Conservation (phyloP, 371 early-diverging fungal genomes). For the Rhizopus microsporus region DNA sequence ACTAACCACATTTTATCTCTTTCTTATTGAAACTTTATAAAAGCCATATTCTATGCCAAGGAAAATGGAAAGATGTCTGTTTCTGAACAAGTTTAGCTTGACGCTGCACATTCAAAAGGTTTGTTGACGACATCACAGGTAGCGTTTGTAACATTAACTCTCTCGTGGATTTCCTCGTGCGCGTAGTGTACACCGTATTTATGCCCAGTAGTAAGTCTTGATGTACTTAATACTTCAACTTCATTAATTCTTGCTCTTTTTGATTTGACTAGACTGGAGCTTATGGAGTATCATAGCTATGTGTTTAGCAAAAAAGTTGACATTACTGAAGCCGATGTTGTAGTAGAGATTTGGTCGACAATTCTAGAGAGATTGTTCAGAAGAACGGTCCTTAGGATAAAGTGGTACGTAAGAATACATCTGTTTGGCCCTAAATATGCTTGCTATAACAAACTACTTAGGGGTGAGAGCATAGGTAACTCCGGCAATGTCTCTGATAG, state of each 20-base stretch:
- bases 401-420: slow-evolving; percentile 7
- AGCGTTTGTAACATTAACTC: too few relatives aligned
- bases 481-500: background rate
- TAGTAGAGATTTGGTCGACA: background rate
- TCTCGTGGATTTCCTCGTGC: too few relatives aligned
- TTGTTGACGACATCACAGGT: too few relatives aligned
- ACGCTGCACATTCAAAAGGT: too few relatives aligned
- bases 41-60: too few relatives aligned
- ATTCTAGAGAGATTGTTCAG: slow-evolving; percentile 7
- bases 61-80: too few relatives aligned
- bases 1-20: too few relatives aligned
- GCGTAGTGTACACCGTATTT: too few relatives aligned
- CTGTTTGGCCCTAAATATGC: background rate
- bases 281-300: slow-evolving; percentile 4
- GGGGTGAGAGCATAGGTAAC: slow-evolving; percentile 2
- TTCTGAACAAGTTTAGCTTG: too few relatives aligned
- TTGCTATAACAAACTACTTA: background rate
- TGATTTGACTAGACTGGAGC: slow-evolving; percentile 2
- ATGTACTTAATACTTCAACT: background rate
- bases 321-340: slow-evolving; percentile 3
- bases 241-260: slow-evolving; percentile 2
- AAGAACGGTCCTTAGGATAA: background rate
- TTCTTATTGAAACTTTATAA: too few relatives aligned
- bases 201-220: slow-evolving; percentile 1
- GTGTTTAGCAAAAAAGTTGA: slow-evolving; percentile 8